phyloP scores from a whole-genome alignment of 2,329 filamentous ascomycete genomes.

The Sporothrix brasiliensis region DNA sequence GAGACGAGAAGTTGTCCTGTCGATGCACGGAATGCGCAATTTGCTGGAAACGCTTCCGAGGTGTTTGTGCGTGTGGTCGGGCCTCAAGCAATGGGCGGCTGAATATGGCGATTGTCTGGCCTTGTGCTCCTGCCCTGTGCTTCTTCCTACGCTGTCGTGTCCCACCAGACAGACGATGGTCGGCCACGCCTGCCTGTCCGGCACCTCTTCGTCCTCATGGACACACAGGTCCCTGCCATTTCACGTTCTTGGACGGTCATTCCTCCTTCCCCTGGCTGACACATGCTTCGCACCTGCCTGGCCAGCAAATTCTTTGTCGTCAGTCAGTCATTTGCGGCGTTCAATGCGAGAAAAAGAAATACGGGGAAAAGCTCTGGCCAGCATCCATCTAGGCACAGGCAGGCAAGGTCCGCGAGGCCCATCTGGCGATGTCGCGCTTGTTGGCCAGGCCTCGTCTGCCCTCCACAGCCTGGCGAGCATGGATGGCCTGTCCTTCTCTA shows the following conservation, averaged over 20 bases:
- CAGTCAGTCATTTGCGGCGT: neutral
- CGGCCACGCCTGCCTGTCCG: neutral
- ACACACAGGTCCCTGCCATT: conserved; percentile 19
- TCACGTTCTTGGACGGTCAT: neutral
- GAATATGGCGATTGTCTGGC: neutral
- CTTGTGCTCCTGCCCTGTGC: neutral
- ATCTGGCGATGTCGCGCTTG: conserved; percentile 1
- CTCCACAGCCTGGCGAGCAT: neutral
- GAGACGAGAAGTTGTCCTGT: neutral
- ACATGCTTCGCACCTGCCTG: conserved; percentile 16
- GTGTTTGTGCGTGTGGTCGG: neutral
- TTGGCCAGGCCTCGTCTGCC: neutral
- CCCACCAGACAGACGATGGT: conserved; percentile 3
- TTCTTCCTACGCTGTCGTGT: neutral
- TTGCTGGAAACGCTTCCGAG: conserved; percentile 25
- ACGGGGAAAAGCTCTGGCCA: neutral
- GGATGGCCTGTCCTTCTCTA: neutral
- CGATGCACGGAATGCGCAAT: conserved; percentile 14
- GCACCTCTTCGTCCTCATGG: conserved; percentile 23
- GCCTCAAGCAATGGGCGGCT: neutral
- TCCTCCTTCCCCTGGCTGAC: neutral
- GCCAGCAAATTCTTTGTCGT: neutral
- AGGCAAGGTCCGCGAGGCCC: conserved; percentile 1
- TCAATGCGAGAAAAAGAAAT: neutral
- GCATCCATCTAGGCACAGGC: neutral